These are phyloP conservation scores for Microcyclospora pomicola DNA, from an alignment of 2,329 filamentous ascomycete genomes.

Conservation along the genomic window DNA sequence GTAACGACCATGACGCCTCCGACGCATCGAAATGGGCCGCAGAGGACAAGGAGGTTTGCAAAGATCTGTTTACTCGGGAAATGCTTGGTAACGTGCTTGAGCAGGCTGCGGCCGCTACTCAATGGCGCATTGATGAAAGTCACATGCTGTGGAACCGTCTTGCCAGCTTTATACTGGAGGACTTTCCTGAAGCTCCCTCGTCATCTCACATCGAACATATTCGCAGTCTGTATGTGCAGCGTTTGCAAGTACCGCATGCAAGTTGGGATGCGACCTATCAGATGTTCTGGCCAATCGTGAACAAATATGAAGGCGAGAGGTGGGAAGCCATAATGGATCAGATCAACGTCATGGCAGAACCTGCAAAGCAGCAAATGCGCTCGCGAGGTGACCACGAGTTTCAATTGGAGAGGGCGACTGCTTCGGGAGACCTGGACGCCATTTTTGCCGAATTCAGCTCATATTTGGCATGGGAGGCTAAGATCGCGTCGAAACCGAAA, in stretches of 20 bases:
- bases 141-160: conserved; percentile 69
- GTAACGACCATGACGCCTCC: conserved; percentile 42
- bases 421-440: conserved; percentile 42
- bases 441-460: conserved; percentile 43
- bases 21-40: conserved; percentile 36
- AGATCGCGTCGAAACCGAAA: conserved; percentile 44
- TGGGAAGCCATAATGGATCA: conserved; percentile 64
- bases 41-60: conserved; percentile 55
- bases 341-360: conserved; percentile 47
- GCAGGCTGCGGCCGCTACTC: conserved; percentile 56
- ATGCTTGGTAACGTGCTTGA: conserved; percentile 55
- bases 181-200: conserved; percentile 44
- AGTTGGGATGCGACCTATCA: conserved; percentile 64
- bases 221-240: conserved; percentile 54
- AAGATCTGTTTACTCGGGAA: conserved; percentile 58
- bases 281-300: conserved; percentile 60
- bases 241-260: conserved; percentile 58
- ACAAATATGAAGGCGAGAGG: conserved; percentile 48
- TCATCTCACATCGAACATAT: conserved; percentile 49
- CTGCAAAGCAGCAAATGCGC: conserved; percentile 49
- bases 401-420: conserved; percentile 45
- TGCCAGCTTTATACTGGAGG: conserved; percentile 52
- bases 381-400: conserved; percentile 50
- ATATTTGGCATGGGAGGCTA: conserved; percentile 72
- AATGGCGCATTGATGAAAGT: conserved; percentile 63